A percentile compares a stretch with the other conserved stretches of the same genome.
phyloP scores from a whole-genome alignment of 495 filamentous ascomycete species.

The Xylaria grammica region DNA sequence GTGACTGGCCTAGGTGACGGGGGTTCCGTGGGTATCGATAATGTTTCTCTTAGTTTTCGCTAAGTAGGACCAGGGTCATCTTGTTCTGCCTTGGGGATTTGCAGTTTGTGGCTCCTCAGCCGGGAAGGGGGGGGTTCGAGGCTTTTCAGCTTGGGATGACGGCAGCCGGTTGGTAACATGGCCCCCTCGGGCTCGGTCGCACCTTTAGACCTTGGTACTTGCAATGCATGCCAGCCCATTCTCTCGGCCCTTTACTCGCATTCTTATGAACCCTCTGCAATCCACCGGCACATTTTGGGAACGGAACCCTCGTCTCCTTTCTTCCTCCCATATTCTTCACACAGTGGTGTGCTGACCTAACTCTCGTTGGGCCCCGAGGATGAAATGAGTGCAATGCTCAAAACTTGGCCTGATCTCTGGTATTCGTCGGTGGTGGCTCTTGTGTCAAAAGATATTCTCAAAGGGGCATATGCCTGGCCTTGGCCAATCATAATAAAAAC shows the following conservation, averaged over 20 bases:
- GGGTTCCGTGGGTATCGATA: background rate
- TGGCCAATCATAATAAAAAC: slow-evolving; percentile 25
- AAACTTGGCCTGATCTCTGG: slow-evolving; percentile 31
- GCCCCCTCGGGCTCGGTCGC: background rate
- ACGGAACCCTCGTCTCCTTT: slow-evolving; percentile 8
- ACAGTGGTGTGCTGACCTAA: slow-evolving; percentile 8
- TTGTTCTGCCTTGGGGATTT: slow-evolving; percentile 1
- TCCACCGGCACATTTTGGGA: slow-evolving; percentile 10
- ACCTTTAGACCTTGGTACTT: background rate
- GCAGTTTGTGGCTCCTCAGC: slow-evolving; percentile 1
- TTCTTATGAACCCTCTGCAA: slow-evolving; percentile 16
- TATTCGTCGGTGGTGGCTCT: slow-evolving; percentile 29
- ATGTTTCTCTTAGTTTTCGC: background rate
- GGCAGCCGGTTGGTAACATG: background rate
- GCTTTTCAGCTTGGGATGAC: background rate
- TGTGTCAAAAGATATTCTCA: slow-evolving; percentile 14
- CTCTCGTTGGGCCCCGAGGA: background rate
- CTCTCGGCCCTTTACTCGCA: slow-evolving; percentile 3
- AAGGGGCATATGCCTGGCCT: slow-evolving; percentile 7
- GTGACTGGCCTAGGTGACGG: background rate
- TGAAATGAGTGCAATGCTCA: slow-evolving; percentile 29
- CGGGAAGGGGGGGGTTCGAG: background rate
- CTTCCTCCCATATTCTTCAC: background rate
- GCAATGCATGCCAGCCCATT: background rate
- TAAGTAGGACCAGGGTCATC: background rate